phyloP scores from a whole-genome alignment of 129 eudicot genomes.

The Flaveria bidentis region DNA sequence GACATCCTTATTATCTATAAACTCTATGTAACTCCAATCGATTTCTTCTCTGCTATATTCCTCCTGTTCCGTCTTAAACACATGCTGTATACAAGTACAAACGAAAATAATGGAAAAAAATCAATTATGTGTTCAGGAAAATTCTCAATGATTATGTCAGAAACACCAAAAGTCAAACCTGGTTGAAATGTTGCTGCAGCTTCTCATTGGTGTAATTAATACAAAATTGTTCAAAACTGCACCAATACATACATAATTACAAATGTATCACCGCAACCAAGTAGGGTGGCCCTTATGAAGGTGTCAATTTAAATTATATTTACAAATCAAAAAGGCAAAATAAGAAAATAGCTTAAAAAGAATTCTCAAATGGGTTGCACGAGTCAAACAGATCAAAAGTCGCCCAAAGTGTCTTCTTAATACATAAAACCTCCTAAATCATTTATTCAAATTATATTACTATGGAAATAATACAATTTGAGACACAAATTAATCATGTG shows the following conservation, averaged over 20 bases:
- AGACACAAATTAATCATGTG: neutral
- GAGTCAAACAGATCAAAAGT: neutral
- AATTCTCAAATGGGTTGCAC: neutral
- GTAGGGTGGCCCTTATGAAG: neutral
- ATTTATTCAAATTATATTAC: neutral
- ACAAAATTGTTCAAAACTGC: constrained; percentile 99
- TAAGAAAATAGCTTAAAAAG: neutral
- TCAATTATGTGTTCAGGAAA: constrained; percentile 10
- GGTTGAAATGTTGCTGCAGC: constrained; percentile 98
- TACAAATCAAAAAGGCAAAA: neutral
- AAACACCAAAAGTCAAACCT: constrained; percentile 48
- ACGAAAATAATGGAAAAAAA: constrained; percentile 13
- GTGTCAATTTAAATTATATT: neutral
- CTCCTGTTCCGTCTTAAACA: constrained; percentile 96
- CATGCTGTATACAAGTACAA: constrained; percentile 64
- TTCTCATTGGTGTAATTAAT: constrained; percentile 96
- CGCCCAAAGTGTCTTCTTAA: neutral
- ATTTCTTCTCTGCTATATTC: constrained; percentile 94
- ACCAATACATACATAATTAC: constrained; percentile 25
- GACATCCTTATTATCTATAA: constrained; percentile 95
- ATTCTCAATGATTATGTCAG: constrained; percentile 15
- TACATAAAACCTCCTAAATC: neutral
- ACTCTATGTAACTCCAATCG: constrained; percentile 99
- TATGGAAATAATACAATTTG: neutral
- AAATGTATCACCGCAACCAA: constrained; percentile 20